These are phyloP conservation scores for Corylus heterophylla DNA, from an alignment of 306 rosid genomes.

Conservation along the genomic window DNA sequence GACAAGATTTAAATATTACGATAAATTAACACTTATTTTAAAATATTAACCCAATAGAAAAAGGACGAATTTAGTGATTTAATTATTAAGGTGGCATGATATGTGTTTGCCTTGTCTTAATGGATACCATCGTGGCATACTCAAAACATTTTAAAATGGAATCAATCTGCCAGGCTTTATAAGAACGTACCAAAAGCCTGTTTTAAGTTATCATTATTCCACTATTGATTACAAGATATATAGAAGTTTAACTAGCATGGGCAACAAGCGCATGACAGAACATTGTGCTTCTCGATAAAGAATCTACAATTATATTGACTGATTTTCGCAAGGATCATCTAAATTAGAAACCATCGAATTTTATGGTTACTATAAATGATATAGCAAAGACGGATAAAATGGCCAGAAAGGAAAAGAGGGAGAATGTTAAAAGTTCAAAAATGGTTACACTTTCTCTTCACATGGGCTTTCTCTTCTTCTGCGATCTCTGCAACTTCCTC, in stretches of 20 bases:
- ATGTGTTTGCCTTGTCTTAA: no score
- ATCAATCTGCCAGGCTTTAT: no score
- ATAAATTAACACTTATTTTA: no score
- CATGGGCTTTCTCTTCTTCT: conserved; percentile 75
- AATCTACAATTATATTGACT: conserved; percentile 49
- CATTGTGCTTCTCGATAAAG: conserved; percentile 8
- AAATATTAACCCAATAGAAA: no score
- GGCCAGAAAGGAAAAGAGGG: conserved; percentile 13
- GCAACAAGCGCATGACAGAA: conserved; percentile 9
- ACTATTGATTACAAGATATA: not conserved
- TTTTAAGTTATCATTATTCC: no score
- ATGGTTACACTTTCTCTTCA: conserved; percentile 44
- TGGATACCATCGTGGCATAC: no score
- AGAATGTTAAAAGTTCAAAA: conserved; percentile 36
- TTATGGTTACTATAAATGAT: conserved; percentile 15
- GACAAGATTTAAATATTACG: no score
- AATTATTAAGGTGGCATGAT: no score
- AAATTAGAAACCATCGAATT: conserved; percentile 29
- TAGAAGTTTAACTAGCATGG: not conserved
- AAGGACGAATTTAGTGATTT: no score
- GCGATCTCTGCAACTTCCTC: conserved; percentile 78
- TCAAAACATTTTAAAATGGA: no score
- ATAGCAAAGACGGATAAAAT: conserved; percentile 13
- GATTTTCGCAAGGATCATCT: conserved; percentile 34
- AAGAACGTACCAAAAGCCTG: no score